phyloP scores from a whole-genome alignment of 2,329 filamentous ascomycete genomes.

The Didymella pinodella region DNA sequence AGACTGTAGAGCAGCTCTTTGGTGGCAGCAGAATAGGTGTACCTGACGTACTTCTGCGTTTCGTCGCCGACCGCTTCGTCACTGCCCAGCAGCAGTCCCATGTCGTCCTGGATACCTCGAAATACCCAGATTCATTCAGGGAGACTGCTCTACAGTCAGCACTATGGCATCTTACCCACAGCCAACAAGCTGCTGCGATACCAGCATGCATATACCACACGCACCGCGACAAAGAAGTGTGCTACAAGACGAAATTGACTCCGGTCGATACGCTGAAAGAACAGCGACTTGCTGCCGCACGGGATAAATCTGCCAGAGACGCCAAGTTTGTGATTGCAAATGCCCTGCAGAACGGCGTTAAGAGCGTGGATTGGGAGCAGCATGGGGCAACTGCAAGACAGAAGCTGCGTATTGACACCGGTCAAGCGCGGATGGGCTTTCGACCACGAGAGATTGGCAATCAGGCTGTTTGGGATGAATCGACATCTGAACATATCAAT shows the following conservation, averaged over 20 bases:
- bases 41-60: neutral
- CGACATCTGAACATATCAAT: neutral
- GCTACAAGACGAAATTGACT: conserved; percentile 2
- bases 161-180: neutral
- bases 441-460: neutral
- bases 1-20: conserved; percentile 9
- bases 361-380: conserved; percentile 4
- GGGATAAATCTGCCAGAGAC: neutral
- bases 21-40: neutral
- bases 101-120: neutral
- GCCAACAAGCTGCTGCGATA: neutral
- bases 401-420: neutral
- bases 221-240: neutral
- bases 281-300: neutral
- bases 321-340: neutral
- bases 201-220: neutral
- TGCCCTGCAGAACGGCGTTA: neutral
- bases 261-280: neutral
- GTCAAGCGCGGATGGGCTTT: neutral
- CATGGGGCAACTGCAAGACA: neutral
- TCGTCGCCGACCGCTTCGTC: neutral
- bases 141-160: neutral
- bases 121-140: neutral
- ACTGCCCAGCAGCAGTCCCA: neutral
- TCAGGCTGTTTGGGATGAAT: too few species aligned